Base-by-base conservation (phyloP, 176 grass and related monocot species). In the Saccharum spontaneum region DNA sequence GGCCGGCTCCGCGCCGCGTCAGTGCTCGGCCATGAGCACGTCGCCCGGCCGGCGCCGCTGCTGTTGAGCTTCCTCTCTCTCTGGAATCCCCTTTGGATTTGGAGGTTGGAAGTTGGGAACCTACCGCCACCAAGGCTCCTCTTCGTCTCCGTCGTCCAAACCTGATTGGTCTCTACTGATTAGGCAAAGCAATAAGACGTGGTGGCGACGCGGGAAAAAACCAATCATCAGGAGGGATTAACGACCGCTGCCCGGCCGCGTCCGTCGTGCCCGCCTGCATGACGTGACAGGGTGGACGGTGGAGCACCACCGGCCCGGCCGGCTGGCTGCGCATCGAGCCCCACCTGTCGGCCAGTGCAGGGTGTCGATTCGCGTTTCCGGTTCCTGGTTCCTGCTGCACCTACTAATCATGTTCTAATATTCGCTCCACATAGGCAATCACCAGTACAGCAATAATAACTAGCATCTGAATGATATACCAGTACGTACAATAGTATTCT, bases 391-490 rank as follows among this genome's bases (percentile, higher is more conserved):
- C 30, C 28, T 45, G 64, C 37, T 59, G 20, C 57, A 60, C 57
- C 57, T 60, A 60, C 57, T 60, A 23, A 2, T 43, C 88, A 86
- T 24, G 83, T 82, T 89, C 83, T 14, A 22, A 78, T 90, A 90
- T 90, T 90, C 88, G 52, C 65, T 67, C 49, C 66, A 22, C n/a
- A 67, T 22, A 83, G 4, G 54, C 57, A 84, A 73, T 66, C 20
- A 75, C 43, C 69, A 69, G 30, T 2, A 75, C 57, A 69, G 10
- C 60, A 59, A 59, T 59, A 59, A 59, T 59, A 59, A 59, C 8
- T 30, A 46, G 9, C 16, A 69, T 28, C 50, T 23, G 60, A 40
- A n/a, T n/a, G n/a, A n/a, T n/a, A n/a, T n/a, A n/a, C n/a, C n/a
- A n/a, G 24, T 33, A 46, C 23, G 43, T 7, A 50, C 15, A 20